Evolutionary conservation across 1,284 basidiomycete genomes (phyloP).

Genomic region (Pascua sp.): DNA sequence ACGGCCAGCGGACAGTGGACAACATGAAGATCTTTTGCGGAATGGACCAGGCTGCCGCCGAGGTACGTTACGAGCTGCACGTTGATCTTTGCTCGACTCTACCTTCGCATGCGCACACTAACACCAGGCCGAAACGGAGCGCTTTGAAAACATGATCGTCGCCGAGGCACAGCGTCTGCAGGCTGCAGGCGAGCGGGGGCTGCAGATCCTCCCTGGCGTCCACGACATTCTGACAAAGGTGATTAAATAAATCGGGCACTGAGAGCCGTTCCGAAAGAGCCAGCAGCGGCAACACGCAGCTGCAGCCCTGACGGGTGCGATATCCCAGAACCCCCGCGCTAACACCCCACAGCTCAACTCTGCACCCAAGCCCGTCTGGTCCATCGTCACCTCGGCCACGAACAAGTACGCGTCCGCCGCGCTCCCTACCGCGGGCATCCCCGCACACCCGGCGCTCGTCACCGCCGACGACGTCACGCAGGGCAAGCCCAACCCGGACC

Average conservation of each 20-base stretch:
- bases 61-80: too few relatives aligned
- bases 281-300: too few relatives aligned
- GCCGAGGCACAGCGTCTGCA: slow-evolving; percentile 40
- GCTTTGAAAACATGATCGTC: slow-evolving; percentile 47
- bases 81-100: too few relatives aligned
- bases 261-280: too few relatives aligned
- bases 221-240: slow-evolving; percentile 34
- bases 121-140: slow-evolving; percentile 22
- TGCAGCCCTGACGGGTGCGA: too few relatives aligned
- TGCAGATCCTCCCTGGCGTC: slow-evolving; percentile 46
- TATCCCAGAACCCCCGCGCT: slow-evolving; percentile 6
- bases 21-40: slow-evolving; percentile 66
- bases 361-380: slow-evolving; percentile 69
- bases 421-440: slow-evolving; percentile 59
- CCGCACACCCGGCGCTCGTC: slow-evolving; percentile 59
- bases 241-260: too few relatives aligned
- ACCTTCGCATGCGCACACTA: neutral
- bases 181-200: slow-evolving; percentile 40
- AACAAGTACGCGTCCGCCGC: slow-evolving; percentile 63
- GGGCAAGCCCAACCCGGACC: slow-evolving; percentile 78
- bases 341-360: slow-evolving; percentile 58
- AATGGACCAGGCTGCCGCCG: too few relatives aligned
- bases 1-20: slow-evolving; percentile 69
- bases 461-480: slow-evolving; percentile 68
- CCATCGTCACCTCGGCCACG: slow-evolving; percentile 78